Conservation (phyloP, 768 basidiomycete genomes). For the Lactarius trivialis region DNA sequence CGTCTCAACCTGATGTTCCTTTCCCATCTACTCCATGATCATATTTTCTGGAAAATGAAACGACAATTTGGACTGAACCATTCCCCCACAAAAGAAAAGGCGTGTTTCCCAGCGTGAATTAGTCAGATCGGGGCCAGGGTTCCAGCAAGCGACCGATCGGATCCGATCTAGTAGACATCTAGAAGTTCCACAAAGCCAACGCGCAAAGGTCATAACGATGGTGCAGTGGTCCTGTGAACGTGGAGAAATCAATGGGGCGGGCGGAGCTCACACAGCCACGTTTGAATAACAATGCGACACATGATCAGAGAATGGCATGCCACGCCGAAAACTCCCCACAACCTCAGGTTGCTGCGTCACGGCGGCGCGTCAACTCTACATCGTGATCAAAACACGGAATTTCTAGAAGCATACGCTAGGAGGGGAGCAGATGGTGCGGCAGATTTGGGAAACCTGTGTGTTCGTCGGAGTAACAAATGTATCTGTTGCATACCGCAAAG, state of each 20-base stretch:
- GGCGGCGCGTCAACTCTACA: neutral
- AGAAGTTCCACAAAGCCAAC: slow-evolving; percentile 3
- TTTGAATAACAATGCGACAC: slow-evolving; percentile 1
- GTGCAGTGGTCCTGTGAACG: neutral
- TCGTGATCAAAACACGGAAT: neutral
- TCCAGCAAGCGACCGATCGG: neutral
- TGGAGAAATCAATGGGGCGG: neutral
- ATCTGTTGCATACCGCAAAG: neutral
- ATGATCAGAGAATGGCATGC: slow-evolving; percentile 4
- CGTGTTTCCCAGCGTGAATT: neutral
- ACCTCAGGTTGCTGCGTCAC: neutral
- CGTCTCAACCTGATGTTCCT: neutral
- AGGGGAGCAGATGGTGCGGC: neutral
- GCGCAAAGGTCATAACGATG: neutral
- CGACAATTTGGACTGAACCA: neutral
- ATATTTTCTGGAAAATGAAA: neutral
- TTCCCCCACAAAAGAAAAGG: neutral
- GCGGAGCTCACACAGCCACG: slow-evolving; percentile 1
- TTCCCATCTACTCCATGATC: neutral
- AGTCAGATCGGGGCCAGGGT: neutral
- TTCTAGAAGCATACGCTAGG: neutral
- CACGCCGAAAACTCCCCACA: slow-evolving; percentile 1
- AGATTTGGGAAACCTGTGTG: neutral
- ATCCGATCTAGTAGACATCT: slow-evolving; percentile 3
- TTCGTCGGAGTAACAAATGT: neutral